Base-by-base conservation (phyloP, 371 early-diverging fungal species). In the Nematocida sp. region DNA sequence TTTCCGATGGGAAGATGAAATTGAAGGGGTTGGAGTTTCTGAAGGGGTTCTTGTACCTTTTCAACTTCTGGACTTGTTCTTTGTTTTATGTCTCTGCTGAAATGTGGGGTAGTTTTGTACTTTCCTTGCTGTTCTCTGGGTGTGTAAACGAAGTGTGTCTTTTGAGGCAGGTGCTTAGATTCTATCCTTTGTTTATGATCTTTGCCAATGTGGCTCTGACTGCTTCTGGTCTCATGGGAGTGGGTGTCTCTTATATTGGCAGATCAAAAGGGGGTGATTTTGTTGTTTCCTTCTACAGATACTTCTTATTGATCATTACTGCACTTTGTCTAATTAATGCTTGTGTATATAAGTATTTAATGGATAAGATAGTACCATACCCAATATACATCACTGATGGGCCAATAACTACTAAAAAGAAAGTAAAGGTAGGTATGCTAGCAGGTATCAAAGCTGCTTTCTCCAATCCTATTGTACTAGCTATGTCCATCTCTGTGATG, bases 51-150 rank as follows among this genome's bases (percentile, higher is more conserved):
- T 38, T 82, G 3, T 47, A 76, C 23, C 78, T 79, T 15, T 1
- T 80, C 1, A 64, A 63, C 34, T 75, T 67, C 45, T 84, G 81
- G 45, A 76, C 82, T 11, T 48, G 81, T 13, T 77, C 84, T 5
- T 38, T 80, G 5, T 61, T 79, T 31, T 84, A 74, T 54, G 76
- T 84, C 2, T 37, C 66, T 19, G 70, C 82, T 38, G 84, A 84
- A 54, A 53, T 82, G 45, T 84, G 82, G 82, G 82, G 84, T 19
- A 78, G 62, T 61, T 38, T 81, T 7, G 76, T 84, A 17, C 76
- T 84, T 9, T 77, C 80, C 3, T 77, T 84, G 53, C 63, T 84
- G 2, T 82, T 81, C 62, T 54, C 82, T 49, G 63, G 65, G 15
- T 81, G 64, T 34, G 37, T 80, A 15, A 82, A 82, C 64, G 81